phyloP scores from a whole-genome alignment of 768 basidiomycete genomes.

The Coprinopsis cinerea region DNA sequence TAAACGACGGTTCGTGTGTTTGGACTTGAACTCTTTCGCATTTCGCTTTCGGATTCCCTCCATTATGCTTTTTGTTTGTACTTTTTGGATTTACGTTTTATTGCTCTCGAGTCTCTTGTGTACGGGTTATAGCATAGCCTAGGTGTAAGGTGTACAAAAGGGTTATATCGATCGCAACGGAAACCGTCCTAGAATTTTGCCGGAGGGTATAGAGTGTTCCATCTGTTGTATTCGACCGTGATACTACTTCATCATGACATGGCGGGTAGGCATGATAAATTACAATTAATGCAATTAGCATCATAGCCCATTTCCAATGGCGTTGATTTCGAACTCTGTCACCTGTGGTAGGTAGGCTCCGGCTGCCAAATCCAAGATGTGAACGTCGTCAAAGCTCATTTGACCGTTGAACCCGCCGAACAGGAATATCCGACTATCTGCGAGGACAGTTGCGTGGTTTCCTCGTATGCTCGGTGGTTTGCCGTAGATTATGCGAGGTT shows the following conservation, averaged over 20 bases:
- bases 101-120: no score
- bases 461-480: constrained; percentile 69
- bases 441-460: constrained; percentile 77
- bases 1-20: no score
- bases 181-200: neutral
- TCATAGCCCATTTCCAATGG: constrained; percentile 7
- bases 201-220: no score
- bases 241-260: no score
- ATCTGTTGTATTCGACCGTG: no score
- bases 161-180: neutral
- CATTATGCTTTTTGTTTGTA: neutral
- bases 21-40: neutral
- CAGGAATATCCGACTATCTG: constrained; percentile 80
- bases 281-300: no score
- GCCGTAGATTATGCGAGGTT: constrained; percentile 63
- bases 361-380: constrained; percentile 80
- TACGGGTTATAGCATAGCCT: no score
- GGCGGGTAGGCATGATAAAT: no score
- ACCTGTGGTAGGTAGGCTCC: constrained; percentile 89
- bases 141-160: no score
- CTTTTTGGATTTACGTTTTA: neutral
- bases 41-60: neutral
- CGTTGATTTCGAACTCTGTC: constrained; percentile 63
- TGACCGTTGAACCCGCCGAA: constrained; percentile 88
- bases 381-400: constrained; percentile 79